Conservation (phyloP, 768 basidiomycete species). For the Mycena venus region DNA sequence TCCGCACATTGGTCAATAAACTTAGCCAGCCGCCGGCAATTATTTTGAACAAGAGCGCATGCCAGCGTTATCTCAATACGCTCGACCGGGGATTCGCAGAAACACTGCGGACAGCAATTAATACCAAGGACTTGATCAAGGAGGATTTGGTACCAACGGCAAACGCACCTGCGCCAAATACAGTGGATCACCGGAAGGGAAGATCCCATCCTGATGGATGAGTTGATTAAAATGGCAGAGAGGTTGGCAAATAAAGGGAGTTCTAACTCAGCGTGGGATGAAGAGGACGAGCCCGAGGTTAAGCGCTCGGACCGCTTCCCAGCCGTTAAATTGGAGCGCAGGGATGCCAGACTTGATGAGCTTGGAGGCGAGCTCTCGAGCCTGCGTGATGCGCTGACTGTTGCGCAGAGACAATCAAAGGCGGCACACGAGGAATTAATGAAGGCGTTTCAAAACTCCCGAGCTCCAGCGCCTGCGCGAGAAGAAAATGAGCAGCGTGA, state of each 20-base stretch:
- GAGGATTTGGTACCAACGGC: background rate
- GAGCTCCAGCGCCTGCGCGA: background rate
- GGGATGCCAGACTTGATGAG: background rate
- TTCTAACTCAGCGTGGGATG: background rate
- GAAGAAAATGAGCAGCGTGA: background rate
- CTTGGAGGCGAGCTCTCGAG: background rate
- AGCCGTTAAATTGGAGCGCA: background rate
- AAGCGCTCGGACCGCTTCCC: slow-evolving; percentile 8
- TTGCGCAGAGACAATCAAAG: background rate
- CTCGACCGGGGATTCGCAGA: slow-evolving; percentile 25
- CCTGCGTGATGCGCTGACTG: background rate
- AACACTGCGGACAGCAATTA: background rate
- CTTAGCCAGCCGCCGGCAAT: slow-evolving; percentile 4
- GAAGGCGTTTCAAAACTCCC: background rate
- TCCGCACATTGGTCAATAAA: slow-evolving; percentile 8
- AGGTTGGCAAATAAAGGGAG: background rate
- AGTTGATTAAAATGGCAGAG: slow-evolving; percentile 16
- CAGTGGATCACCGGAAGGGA: slow-evolving; percentile 2
- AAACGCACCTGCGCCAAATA: background rate
- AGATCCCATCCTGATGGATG: slow-evolving; percentile 12
- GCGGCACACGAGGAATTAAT: background rate
- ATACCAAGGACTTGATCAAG: slow-evolving; percentile 8
- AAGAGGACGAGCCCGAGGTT: background rate
- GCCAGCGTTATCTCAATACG: background rate
- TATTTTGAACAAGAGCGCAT: slow-evolving; percentile 17